Evolutionary conservation across 2,329 filamentous ascomycete genomes (phyloP), one percentile per base, ranked within the genome.

Genomic region (Aspergillus transmontanensis): DNA sequence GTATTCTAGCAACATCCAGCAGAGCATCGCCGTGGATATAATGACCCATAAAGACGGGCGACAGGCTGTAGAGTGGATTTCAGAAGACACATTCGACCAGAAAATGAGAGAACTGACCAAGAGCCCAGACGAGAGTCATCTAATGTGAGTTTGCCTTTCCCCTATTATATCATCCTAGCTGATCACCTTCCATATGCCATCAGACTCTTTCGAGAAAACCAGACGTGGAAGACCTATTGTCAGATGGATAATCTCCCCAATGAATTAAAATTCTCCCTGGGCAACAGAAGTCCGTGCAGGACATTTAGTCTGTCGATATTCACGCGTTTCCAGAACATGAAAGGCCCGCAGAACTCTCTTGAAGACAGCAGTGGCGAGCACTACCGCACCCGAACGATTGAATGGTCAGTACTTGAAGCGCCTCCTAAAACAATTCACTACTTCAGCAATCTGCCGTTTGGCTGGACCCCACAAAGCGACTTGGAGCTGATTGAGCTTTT

Each of bases 331-430:
- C 51, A 54, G n/a, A 58, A 64, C 12, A 57, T 36, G 4, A 58
- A 58, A 1, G 46, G 26, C 11, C 41, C 55, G 2, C 30, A 19
- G n/a, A n/a, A 19, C 7, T 16, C 45, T 6, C n/a, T 32, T 21
- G 45, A 60, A 12, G 26, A 23, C 5, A 12, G 23, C 5, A 4
- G 58, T 14, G 14, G 43, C n/a, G 43, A 59, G 3, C 28, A 66
- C 32, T 34, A 43, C 36, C 60, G 46, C 3, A 30, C 56, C 21
- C 65, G 65, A 16, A 59, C 57, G 0, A 55, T 66, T 26, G 57
- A 66, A 55, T 66, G 65, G 65, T 58, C 63, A 2, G 63, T 66
- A 16, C 56, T 66, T 11, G 65, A 66, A 51, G 62, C 60, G 23
- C 65, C 63, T 7, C 63, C 58, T 1, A 65, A 65, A 32, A 48